These are phyloP conservation scores for Nemania sp. DNA, from an alignment of 2,329 filamentous ascomycete genomes.

Conservation along the genomic window DNA sequence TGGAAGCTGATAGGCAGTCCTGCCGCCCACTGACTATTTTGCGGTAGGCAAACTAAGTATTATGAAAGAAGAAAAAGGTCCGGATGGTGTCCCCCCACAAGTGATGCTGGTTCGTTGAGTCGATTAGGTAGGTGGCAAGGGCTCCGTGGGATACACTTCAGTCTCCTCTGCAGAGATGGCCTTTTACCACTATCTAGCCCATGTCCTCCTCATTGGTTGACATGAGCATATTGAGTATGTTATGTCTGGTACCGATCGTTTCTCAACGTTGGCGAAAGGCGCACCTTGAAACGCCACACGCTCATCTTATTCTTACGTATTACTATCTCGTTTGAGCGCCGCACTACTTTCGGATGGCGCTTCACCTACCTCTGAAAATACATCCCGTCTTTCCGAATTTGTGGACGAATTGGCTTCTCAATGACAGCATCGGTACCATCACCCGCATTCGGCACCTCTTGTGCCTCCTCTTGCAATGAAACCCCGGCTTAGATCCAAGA, in stretches of 20 bases:
- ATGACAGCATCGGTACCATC: constrained; percentile 23
- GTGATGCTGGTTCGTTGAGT: constrained; percentile 9
- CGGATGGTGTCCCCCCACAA: constrained; percentile 18
- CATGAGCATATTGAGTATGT: constrained; percentile 1
- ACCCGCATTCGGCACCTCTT: constrained; percentile 37
- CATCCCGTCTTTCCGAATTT: constrained; percentile 21
- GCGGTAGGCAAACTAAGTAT: neutral
- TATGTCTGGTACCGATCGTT: constrained; percentile 17
- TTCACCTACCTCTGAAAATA: constrained; percentile 11
- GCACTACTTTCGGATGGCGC: constrained; percentile 7
- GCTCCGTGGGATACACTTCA: constrained; percentile 7
- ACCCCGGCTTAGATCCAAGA: constrained; percentile 43
- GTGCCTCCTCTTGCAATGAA: constrained; percentile 38
- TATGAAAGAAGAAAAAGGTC: constrained; percentile 6
- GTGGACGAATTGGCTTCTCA: constrained; percentile 20
- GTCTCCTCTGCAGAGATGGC: constrained; percentile 9
- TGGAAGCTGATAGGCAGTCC: neutral
- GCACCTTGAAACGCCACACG: constrained; percentile 14
- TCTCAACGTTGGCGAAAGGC: constrained; percentile 9
- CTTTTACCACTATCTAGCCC: constrained; percentile 8
- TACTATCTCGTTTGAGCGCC: constrained; percentile 14
- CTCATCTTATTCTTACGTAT: constrained; percentile 12
- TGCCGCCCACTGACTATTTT: constrained; percentile 1
- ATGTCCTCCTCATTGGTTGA: constrained; percentile 14
- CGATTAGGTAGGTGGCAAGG: constrained; percentile 29